A percentile compares a stretch with the other conserved stretches of the same genome.
Evolutionary conservation across 129 eudicot genomes (phyloP).

Genomic region (Gnaphalium uliginosum): DNA sequence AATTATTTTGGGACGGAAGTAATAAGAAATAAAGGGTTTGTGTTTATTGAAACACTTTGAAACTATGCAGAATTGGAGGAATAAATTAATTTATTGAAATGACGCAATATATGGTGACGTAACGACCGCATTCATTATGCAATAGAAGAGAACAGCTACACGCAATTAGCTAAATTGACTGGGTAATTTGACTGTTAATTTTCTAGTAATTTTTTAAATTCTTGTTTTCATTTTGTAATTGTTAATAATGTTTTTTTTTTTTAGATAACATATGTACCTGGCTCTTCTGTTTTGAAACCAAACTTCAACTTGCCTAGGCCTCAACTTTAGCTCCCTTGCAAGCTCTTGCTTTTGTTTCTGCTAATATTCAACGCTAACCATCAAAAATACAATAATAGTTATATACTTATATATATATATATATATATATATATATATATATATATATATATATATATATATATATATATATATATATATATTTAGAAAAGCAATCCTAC

Average conservation of each 20-base stretch:
- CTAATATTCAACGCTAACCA: constrained; percentile 41
- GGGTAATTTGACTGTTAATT: too few species aligned
- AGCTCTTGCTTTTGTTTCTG: constrained; percentile 96
- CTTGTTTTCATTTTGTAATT: background rate
- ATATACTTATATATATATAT: too few species aligned
- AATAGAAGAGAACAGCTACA: constrained; percentile 13
- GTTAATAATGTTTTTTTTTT: background rate
- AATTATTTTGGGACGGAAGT: too few species aligned
- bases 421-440: too few species aligned
- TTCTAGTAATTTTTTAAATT: constrained; percentile 1
- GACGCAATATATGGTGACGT: constrained; percentile 40
- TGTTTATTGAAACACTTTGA: too few species aligned
- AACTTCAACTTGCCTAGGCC: constrained; percentile 95
- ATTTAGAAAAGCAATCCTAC: too few species aligned
- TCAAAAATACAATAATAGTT: background rate
- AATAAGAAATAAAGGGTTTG: too few species aligned
- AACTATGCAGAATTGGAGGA: too few species aligned
- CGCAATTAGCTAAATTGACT: constrained; percentile 7
- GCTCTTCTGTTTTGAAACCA: constrained; percentile 98
- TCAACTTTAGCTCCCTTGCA: constrained; percentile 74
- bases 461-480: too few species aligned
- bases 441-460: too few species aligned
- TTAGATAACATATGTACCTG: constrained; percentile 55
- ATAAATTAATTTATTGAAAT: constrained; percentile 7
- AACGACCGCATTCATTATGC: constrained; percentile 3